Evolutionary conservation across 306 rosid genomes (phyloP).

Genomic region (Casuarina glauca): DNA sequence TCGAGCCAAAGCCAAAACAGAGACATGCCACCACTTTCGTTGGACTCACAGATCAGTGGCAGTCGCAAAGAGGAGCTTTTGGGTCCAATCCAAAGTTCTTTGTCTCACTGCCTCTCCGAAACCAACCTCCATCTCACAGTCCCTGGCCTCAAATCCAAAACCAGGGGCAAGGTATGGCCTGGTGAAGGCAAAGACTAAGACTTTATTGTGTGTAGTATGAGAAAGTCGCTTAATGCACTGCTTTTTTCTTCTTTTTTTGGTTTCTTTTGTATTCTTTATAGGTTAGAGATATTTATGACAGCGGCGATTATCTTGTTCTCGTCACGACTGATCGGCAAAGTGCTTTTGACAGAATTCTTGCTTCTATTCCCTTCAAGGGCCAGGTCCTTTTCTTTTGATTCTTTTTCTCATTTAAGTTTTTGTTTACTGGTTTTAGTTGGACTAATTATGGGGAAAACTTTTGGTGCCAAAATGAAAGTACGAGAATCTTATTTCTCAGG

Average conservation of each 20-base stretch:
- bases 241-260: background rate
- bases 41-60: slow-evolving; percentile 50
- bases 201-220: background rate
- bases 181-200: background rate
- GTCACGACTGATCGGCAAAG: slow-evolving; percentile 94
- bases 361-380: slow-evolving; percentile 96
- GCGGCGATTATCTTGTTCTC: slow-evolving; percentile 76
- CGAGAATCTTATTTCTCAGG: slow-evolving; percentile 44
- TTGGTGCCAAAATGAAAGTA: background rate
- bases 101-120: slow-evolving; percentile 67
- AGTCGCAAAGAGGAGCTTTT: slow-evolving; percentile 48
- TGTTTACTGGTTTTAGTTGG: background rate
- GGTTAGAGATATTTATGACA: slow-evolving; percentile 92
- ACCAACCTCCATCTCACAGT: slow-evolving; percentile 74
- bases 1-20: slow-evolving; percentile 33
- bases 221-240: background rate
- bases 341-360: slow-evolving; percentile 96
- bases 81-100: slow-evolving; percentile 41
- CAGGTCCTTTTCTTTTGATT: slow-evolving; percentile 50
- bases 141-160: slow-evolving; percentile 81
- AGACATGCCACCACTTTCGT: slow-evolving; percentile 30
- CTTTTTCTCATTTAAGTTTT: background rate
- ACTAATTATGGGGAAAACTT: background rate
- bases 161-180: slow-evolving; percentile 74
- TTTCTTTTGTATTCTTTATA: slow-evolving; percentile 22